A percentile compares a stretch with the other conserved stretches of the same genome.
phyloP scores from a whole-genome alignment of 352 stramenopile species.

The Pythium volutum region DNA sequence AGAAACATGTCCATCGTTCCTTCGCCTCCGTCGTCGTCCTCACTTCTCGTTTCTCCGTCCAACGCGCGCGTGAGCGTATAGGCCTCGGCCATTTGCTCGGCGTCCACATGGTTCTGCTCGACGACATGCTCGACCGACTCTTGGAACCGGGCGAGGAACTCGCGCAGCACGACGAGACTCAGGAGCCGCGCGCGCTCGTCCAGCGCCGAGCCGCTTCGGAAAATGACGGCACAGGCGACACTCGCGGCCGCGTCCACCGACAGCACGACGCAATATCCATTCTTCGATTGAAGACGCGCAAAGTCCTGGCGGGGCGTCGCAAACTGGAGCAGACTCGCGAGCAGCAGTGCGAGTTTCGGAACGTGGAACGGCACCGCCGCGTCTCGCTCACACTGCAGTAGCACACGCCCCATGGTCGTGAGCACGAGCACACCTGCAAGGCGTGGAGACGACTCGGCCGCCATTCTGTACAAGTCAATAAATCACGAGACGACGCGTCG shows the following conservation, averaged over 20 bases:
- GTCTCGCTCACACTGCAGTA: constrained; percentile 49
- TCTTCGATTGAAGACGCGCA: constrained; percentile 34
- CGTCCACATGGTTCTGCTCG: constrained; percentile 27
- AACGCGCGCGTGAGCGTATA: constrained; percentile 55
- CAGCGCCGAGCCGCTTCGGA: constrained; percentile 7
- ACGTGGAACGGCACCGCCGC: constrained; percentile 41
- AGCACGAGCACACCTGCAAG: constrained; percentile 41
- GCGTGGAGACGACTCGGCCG: not conserved
- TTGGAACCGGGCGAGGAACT: constrained; percentile 34
- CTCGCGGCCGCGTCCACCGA: constrained; percentile 35
- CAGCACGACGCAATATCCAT: constrained; percentile 37
- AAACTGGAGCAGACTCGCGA: constrained; percentile 64
- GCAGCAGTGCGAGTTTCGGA: constrained; percentile 40
- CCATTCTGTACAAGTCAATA: no score
- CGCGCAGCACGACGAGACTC: constrained; percentile 41
- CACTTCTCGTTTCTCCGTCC: not conserved
- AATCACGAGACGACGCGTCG: not conserved
- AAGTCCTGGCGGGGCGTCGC: constrained; percentile 30
- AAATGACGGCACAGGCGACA: constrained; percentile 42
- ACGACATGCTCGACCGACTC: constrained; percentile 31
- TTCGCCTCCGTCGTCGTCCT: not conserved
- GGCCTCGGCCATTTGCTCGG: constrained; percentile 36
- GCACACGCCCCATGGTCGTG: constrained; percentile 41
- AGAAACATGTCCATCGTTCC: constrained; percentile 40
- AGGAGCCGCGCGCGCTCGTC: constrained; percentile 26